Evolutionary conservation across 2,329 filamentous ascomycete species (phyloP).

Genomic region (Gaeumannomyces tritici): DNA sequence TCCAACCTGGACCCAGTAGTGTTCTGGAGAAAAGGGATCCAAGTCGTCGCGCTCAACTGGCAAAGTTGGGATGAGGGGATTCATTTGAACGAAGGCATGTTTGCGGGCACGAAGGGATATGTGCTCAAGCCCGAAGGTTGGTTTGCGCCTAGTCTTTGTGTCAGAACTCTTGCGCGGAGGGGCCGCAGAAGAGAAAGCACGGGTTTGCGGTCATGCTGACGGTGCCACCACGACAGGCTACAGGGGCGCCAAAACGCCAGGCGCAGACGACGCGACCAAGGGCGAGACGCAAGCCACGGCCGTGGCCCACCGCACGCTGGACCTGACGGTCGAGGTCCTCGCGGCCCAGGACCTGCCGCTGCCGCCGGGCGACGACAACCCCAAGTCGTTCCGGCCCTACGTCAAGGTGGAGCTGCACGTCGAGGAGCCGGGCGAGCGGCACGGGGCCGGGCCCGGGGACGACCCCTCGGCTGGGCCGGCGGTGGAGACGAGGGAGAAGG

Average conservation of each 20-base stretch:
- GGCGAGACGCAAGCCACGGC: constrained; percentile 7
- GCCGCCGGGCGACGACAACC: constrained; percentile 39
- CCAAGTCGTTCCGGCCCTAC: constrained; percentile 62
- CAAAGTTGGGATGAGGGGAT: constrained; percentile 84
- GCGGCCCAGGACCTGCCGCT: constrained; percentile 70
- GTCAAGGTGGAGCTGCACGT: constrained; percentile 78
- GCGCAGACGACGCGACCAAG: constrained; percentile 18
- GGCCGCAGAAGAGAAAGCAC: not conserved
- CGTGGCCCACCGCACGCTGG: constrained; percentile 48
- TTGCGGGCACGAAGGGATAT: constrained; percentile 73
- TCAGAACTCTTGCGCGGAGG: not conserved
- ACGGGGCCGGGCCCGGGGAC: constrained; percentile 25
- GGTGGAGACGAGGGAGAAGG: constrained; percentile 40
- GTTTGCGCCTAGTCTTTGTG: not conserved
- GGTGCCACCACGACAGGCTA: constrained; percentile 17
- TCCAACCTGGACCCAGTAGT: constrained; percentile 79
- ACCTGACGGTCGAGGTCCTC: constrained; percentile 63
- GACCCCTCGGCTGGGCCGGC: constrained; percentile 23
- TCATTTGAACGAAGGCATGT: constrained; percentile 96
- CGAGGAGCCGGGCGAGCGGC: constrained; percentile 44
- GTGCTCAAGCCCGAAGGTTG: constrained; percentile 70
- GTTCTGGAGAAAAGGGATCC: constrained; percentile 83
- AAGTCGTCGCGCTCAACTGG: constrained; percentile 91
- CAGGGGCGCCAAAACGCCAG: constrained; percentile 20
- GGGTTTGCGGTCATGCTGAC: not conserved